Conservation (phyloP, 2,329 filamentous ascomycete genomes). For the Calonectria pauciramosa region DNA sequence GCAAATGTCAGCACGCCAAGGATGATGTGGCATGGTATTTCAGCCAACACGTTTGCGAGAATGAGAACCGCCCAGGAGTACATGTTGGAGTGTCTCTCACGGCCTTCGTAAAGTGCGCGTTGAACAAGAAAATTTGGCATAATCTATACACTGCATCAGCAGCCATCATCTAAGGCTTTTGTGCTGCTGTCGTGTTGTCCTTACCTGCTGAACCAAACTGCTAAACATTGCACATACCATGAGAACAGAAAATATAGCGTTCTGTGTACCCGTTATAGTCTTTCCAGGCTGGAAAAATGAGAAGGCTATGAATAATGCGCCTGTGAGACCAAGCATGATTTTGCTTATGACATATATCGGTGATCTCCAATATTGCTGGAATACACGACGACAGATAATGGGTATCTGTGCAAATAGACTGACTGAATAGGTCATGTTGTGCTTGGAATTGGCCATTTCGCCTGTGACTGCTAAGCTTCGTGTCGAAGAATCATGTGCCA, state of each 20-base stretch:
- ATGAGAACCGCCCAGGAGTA: slow-evolving; percentile 91
- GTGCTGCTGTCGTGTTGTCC: neutral
- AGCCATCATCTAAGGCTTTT: too few relatives aligned
- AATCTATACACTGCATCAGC: too few relatives aligned
- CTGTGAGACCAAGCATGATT: slow-evolving; percentile 72
- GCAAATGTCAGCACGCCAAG: slow-evolving; percentile 82
- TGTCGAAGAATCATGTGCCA: slow-evolving; percentile 68
- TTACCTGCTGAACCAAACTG: slow-evolving; percentile 81
- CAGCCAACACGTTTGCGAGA: slow-evolving; percentile 84
- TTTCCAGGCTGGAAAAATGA: slow-evolving; percentile 81
- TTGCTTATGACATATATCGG: slow-evolving; percentile 93
- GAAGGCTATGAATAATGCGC: slow-evolving; percentile 84
- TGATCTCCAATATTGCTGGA: slow-evolving; percentile 93
- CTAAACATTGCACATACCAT: slow-evolving; percentile 87
- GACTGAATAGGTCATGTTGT: too few relatives aligned
- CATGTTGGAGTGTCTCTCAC: slow-evolving; percentile 85
- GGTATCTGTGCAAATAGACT: slow-evolving; percentile 66
- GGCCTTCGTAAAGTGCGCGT: slow-evolving; percentile 85
- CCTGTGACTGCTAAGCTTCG: too few relatives aligned
- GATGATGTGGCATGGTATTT: slow-evolving; percentile 86
- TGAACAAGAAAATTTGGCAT: slow-evolving; percentile 90
- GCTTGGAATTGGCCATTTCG: too few relatives aligned
- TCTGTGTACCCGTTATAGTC: slow-evolving; percentile 82
- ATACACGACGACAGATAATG: slow-evolving; percentile 79
- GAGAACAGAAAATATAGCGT: slow-evolving; percentile 90